Base-by-base conservation (phyloP, 139 green algal genomes). In the Pleodorina starrii region DNA sequence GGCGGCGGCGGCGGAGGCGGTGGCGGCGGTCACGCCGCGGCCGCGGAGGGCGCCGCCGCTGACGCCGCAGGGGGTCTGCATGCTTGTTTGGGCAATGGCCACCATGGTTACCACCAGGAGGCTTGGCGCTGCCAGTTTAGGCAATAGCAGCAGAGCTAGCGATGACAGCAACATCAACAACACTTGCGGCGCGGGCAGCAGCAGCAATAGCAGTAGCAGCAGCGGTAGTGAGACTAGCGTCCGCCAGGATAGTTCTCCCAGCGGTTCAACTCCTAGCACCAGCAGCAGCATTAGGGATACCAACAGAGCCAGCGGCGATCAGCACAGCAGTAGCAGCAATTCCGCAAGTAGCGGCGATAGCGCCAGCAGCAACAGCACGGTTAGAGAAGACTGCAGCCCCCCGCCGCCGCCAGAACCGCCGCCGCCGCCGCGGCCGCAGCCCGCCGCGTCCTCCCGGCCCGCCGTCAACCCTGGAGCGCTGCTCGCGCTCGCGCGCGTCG, bases 61-160 rank as follows among this genome's bases (percentile, higher is more conserved):
- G 63, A 35, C 54, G 32, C 59, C 89, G 36, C 84, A 90, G n/a
- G 63, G 51, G 9, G 43, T 90, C 0, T 63, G 50, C 16, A 29
- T 88, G 76, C 19, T 90, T 79, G 38, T 84, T 16, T 92, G 83
- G 83, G 48, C 89, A 29, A 44, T 84, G 17, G 89, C 50, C 9
- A 79, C 54, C 21, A 68, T 85, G 42, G 60, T 60, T 0, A 32
- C 54, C 54, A 66, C 54, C 3, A 66, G 25, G 54, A 66, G 5
- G 3, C 5, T 5, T 66, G 54, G 5, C 9, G 54, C 25, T 25
- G 54, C 21, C 29, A 66, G 21, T 27, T 7, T 25, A 66, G 9
- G 5, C 9, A 77, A 11, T 21, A 48, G 69, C 69, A 46, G 69
- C 6, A 77, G 35, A 3, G 27, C 32, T 32, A 77, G 69, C 36